Conservation (phyloP, 306 rosid genomes). For the Crotalaria pallida region DNA sequence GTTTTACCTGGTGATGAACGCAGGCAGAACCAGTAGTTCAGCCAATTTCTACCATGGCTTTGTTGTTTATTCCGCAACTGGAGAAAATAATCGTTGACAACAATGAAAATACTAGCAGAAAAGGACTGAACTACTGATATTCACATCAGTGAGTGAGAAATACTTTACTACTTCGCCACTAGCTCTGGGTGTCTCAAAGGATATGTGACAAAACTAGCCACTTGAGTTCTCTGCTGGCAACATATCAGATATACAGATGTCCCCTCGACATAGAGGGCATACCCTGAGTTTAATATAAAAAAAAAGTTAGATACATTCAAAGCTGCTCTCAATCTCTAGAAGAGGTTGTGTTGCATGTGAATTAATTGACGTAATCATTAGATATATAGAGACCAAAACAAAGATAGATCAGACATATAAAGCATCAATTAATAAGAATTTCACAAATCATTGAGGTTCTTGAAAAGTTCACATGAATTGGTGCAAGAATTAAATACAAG, state of each 20-base stretch:
- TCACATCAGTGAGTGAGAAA: conserved; percentile 17
- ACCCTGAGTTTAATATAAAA: conserved; percentile 60
- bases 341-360: neutral
- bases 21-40: conserved; percentile 26
- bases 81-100: neutral
- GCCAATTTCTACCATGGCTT: conserved; percentile 24
- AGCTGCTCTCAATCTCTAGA: conserved; percentile 9
- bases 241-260: conserved; percentile 64
- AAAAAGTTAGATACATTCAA: conserved; percentile 1
- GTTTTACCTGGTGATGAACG: neutral
- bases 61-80: neutral
- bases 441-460: neutral
- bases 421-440: neutral
- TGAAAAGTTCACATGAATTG: neutral
- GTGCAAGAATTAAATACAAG: neutral
- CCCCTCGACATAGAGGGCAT: conserved; percentile 92
- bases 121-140: conserved; percentile 34
- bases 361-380: conserved; percentile 1
- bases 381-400: neutral
- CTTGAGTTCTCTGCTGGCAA: conserved; percentile 41
- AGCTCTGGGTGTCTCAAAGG: neutral
- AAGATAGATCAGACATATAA: neutral
- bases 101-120: conserved; percentile 19
- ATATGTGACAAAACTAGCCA: conserved; percentile 18
- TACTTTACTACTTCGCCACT: neutral